Evolutionary conservation across 108 stramenopile species (phyloP).

Genomic region (Skeletonema potamos): DNA sequence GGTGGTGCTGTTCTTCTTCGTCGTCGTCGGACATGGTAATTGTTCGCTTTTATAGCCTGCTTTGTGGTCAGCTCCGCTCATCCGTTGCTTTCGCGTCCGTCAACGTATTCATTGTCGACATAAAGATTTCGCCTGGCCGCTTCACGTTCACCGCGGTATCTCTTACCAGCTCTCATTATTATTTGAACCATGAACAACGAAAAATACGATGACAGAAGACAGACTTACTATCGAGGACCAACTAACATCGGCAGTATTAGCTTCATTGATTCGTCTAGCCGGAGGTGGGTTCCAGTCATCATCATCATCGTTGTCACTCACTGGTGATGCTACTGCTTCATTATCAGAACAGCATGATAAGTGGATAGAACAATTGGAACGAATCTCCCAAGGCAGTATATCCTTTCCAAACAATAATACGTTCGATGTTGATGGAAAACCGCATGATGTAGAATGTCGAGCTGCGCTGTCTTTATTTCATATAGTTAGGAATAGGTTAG

Average conservation of each 20-base stretch:
- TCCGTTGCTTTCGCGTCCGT: no score
- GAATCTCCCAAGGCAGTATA: constrained; percentile 7
- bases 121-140: no score
- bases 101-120: no score
- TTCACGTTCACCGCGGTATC: no score
- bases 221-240: background rate
- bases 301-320: background rate
- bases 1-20: background rate
- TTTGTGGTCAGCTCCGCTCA: no score
- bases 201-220: background rate
- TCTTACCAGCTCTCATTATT: background rate
- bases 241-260: background rate
- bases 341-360: background rate
- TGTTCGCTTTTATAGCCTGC: no score
- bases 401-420: constrained; percentile 44
- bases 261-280: background rate
- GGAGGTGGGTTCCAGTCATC: background rate
- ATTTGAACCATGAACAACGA: background rate
- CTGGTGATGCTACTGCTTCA: background rate
- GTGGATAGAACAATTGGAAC: constrained; percentile 8
- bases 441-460: constrained; percentile 64
- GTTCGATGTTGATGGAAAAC: constrained; percentile 34
- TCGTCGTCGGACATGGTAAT: background rate
- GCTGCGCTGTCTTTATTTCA: constrained; percentile 54
- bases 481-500: constrained; percentile 8